These are phyloP conservation scores for Phanerochaete carnosa DNA, from an alignment of 768 basidiomycete genomes.

Conservation along the genomic window DNA sequence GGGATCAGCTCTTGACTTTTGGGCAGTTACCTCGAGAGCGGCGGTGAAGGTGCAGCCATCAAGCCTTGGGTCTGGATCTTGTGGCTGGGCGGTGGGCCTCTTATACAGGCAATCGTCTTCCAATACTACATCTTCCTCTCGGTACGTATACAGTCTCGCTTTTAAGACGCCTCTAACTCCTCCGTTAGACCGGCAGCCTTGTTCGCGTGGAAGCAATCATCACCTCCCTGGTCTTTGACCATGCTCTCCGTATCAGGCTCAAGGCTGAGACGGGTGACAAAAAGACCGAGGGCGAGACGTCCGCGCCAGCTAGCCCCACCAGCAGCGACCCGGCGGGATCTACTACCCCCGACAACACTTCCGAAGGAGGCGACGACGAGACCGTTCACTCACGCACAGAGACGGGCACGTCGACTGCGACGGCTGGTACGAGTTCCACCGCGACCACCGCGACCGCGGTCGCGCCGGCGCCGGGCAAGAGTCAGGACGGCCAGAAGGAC, in stretches of 20 bases:
- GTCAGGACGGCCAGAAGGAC: neutral
- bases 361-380: neutral
- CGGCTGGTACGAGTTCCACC: neutral
- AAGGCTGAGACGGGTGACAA: conserved; percentile 10
- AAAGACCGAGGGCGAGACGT: neutral
- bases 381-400: neutral
- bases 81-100: conserved; percentile 26
- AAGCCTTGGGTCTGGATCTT: conserved; percentile 49
- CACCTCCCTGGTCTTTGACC: conserved; percentile 14
- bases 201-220: conserved; percentile 8
- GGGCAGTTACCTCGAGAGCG: conserved; percentile 33
- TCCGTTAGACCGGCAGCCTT: conserved; percentile 1
- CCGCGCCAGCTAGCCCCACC: neutral
- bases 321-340: neutral
- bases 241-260: conserved; percentile 13
- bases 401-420: neutral
- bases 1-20: neutral
- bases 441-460: conserved; percentile 6
- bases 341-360: conserved; percentile 1
- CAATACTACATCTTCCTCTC: conserved; percentile 10
- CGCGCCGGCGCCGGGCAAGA: neutral
- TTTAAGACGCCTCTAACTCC: neutral
- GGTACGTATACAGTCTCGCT: neutral
- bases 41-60: conserved; percentile 30
- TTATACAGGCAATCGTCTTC: neutral